Percentiles rank a stretch among this genome's conserved stretches.
phyloP scores from a whole-genome alignment of 306 rosid genomes.

The Senna tora region DNA sequence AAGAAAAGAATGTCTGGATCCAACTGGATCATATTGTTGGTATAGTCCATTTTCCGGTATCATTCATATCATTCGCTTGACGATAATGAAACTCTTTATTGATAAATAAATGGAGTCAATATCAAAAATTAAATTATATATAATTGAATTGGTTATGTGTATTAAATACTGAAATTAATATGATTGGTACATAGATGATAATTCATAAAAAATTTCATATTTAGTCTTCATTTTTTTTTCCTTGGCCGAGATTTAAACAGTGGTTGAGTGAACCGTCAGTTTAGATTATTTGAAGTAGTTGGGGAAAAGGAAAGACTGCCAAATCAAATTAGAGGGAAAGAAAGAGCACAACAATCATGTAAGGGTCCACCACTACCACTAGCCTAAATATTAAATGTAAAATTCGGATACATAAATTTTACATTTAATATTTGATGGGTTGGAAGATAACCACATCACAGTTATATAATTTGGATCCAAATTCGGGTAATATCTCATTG shows the following conservation, averaged over 20 bases:
- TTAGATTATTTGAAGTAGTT: neutral
- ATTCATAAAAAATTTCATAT: neutral
- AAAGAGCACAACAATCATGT: neutral
- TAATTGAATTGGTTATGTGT: neutral
- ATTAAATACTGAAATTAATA: neutral
- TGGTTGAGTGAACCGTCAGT: neutral
- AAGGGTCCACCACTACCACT: neutral
- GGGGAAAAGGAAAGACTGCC: neutral
- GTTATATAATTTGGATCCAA: too few relatives aligned
- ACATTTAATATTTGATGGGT: neutral
- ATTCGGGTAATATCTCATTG: too few relatives aligned
- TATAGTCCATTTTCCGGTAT: slow-evolving; percentile 2
- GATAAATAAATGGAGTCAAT: too few relatives aligned
- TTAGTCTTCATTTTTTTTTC: neutral
- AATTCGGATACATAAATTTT: too few relatives aligned
- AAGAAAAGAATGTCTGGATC: slow-evolving; percentile 5
- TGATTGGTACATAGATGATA: neutral
- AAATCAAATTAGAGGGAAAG: neutral
- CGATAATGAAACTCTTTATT: neutral
- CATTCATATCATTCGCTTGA: neutral
- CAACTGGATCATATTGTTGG: slow-evolving; percentile 10
- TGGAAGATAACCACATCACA: neutral
- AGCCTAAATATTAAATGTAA: too few relatives aligned
- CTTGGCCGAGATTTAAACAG: neutral
- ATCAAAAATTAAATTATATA: neutral